Evolutionary conservation across 768 basidiomycete species (phyloP), one percentile per base, ranked within the genome.

Genomic region (Auricularia sp.): DNA sequence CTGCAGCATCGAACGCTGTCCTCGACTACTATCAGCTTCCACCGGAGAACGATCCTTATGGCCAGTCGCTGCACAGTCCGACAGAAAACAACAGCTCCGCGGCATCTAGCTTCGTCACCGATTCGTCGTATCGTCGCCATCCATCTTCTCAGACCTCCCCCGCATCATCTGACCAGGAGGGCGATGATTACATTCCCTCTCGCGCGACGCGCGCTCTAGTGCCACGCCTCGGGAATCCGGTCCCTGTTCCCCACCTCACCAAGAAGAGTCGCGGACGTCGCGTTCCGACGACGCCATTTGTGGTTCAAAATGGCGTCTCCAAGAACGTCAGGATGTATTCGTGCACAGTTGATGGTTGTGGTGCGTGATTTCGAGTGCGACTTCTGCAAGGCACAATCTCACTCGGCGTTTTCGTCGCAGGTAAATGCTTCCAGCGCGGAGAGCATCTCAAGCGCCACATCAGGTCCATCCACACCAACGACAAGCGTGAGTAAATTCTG

Each of bases 361-460:
- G 56, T 59, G 23, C 56, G 56, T 42, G 39, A 5, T 42, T 42
- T 42, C 39, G 39, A 42, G 39, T 14, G 39, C 12, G 12, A 42
- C 7, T 42, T 42, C 8, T 42, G 8, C 12, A 42, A 42, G 39
- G 39, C 39, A 42, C 39, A 42, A 42, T 42, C 39, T 42, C 8
- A 42, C 39, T 42, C 5, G 39, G 39, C 56, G 56, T 8, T 33
- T 10, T 6, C 33, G 14, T 59, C 56, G 23, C 56, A 59, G 56
- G 87, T 53, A 93, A 93, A 76, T 89, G 87, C 69, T 95, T 96
- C 74, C 86, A 87, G 42, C 81, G 93, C 36, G 88, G 88, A 23
- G 93, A 96, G 75, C 93, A 96, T 73, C 76, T 96, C 67, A 94
- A 94, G 80, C 79, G 93, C 67, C 93, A 95, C 73, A 83, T 94